Conservation (phyloP, 1,284 basidiomycete genomes). For the Papiliotrema terrestris region DNA sequence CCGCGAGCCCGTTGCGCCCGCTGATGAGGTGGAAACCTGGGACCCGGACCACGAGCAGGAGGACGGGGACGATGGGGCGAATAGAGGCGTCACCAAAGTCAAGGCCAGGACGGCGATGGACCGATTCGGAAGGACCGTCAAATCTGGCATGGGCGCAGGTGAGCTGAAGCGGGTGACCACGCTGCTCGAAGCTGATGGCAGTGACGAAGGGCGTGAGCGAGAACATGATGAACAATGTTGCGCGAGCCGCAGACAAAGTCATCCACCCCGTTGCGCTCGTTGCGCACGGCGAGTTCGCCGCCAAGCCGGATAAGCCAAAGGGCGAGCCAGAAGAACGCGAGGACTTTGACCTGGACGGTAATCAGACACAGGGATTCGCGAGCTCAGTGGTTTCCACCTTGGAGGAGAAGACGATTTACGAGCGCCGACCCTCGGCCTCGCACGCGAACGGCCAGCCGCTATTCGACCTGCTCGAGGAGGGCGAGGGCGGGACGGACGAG, state of each 20-base stretch:
- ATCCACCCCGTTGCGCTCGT: conserved; percentile 47
- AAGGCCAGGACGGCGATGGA: conserved; percentile 37
- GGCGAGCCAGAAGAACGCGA: conserved; percentile 56
- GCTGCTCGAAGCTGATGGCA: conserved; percentile 12
- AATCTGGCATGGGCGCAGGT: conserved; percentile 34
- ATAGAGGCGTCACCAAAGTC: conserved; percentile 43
- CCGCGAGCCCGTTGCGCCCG: conserved; percentile 56
- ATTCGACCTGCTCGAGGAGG: conserved; percentile 35
- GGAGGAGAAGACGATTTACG: conserved; percentile 63
- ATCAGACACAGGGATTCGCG: conserved; percentile 59
- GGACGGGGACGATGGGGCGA: conserved; percentile 33
- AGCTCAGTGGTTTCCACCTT: conserved; percentile 65
- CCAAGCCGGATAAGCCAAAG: conserved; percentile 47
- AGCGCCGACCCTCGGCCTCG: conserved; percentile 43
- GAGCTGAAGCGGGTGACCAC: conserved; percentile 10
- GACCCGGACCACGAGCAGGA: conserved; percentile 75
- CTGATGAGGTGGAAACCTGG: conserved; percentile 64
- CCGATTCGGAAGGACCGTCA: conserved; percentile 33
- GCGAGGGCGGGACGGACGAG: conserved; percentile 4
- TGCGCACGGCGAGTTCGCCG: conserved; percentile 12
- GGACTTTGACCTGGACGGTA: conserved; percentile 57
- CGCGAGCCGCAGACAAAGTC: conserved; percentile 52
- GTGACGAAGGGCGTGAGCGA: conserved; percentile 46
- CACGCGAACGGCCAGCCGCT: conserved; percentile 49
- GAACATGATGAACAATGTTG: conserved; percentile 44